Base-by-base conservation (phyloP, 345 rosid species). In the Hibiscus tridactylites region DNA sequence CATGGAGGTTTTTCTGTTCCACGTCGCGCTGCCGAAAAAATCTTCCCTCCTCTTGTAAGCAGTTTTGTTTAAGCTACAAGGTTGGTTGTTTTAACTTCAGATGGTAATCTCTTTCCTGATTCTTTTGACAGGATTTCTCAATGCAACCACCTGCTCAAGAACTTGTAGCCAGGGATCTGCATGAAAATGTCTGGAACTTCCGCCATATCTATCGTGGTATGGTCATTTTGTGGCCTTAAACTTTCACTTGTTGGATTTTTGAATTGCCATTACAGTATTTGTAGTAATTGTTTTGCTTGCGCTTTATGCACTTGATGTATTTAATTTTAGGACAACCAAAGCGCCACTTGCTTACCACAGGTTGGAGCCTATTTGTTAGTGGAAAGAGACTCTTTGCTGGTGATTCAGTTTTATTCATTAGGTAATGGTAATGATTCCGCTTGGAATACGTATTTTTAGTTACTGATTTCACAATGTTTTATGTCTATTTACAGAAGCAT, bases 1-100 rank as follows among this genome's bases (percentile, higher is more conserved):
- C 98, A 95, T 77, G 99, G 99, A 76, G 98, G 98, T 71, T 95
- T 95, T 79, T 89, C 97, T 71, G 99, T 95, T 62, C 99, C 98
- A 9, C 94, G 97, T 2, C 88, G 96, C 64, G 97, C 99, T 19
- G 99, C 98, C 44, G 99, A 95, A 78, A 92, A 92, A 75, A 90
- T 89, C 57, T 95, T 95, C 78, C 99, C 99, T 56, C 73, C 90
- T 78, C 91, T 95, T 76, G 99, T 95, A 71, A 77, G 82, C 63
- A 62, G 16, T 60, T 68, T 15, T 61, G 61, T 39, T 67, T 71
- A 28, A 31, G 3, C 6, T 70, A 24, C 1, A 63, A 57, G 31
- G 49, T 60, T 21, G 53, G 49, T 64, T 61, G 62, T 39, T 2
- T 68, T 61, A 64, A 26, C 61, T 61, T 73, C 26, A 46, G 1